Evolutionary conservation across 305 asterid genomes (phyloP), one percentile per base, ranked within the genome.

Genomic region (Fraxinus latifolia): DNA sequence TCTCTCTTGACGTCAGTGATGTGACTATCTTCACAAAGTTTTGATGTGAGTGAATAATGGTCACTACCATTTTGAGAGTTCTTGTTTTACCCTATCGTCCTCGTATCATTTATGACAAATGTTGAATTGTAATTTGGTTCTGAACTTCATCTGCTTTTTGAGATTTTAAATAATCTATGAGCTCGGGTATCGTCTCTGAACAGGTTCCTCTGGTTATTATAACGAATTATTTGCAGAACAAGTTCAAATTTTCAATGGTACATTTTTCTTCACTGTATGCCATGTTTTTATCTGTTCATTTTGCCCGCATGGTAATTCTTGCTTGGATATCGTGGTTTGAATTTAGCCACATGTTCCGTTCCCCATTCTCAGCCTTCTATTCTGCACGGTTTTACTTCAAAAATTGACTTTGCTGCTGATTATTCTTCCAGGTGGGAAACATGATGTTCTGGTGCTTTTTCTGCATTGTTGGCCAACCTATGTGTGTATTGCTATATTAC

Each of bases 401-500:
- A 15, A 70, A 31, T 11, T 3, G 3, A 44, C 55, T 19, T 0
- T 60, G 15, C 12, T 73, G 44, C 39, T 81, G 34, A 17, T 47
- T 8, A 4, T 71, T 33, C 25, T 44, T 83, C 73, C 94, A 96
- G 99, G 98, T 96, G 87, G 99, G 99, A 74, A 96, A 96, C 85
- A 96, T 92, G 95, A 84, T 91, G 83, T 96, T 96, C 86, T 96
- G 98, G 99, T 96, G 95, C 81, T 90, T 80, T 60, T 96, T 96
- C 89, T 86, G 99, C 77, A 92, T 94, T 86, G 82, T 94, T 7
- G 99, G 99, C 36, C 99, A 96, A 89, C 99, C 99, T 0, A 96
- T 91, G 98, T 90, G 95, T 25, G 87, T 94, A 76, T 85, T 96
- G 85, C 91, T 96, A 25, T 94, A 96, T 90, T 96, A 96, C 88